phyloP scores from a whole-genome alignment of 768 basidiomycete species.

The Hygrophoropsis aurantiaca region DNA sequence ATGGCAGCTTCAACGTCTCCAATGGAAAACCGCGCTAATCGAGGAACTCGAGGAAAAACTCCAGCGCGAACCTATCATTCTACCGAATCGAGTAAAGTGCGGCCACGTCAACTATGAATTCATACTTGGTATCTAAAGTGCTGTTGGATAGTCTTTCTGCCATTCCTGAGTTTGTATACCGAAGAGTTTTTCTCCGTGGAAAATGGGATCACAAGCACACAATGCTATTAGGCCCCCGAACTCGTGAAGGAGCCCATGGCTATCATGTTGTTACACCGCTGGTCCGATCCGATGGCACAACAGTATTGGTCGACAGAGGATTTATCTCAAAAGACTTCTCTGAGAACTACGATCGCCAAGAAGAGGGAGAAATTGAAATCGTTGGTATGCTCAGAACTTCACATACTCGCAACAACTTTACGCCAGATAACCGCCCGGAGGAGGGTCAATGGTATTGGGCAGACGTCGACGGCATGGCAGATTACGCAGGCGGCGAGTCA shows the following conservation, averaged over 20 bases:
- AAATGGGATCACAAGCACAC: conserved; percentile 76
- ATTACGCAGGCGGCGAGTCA: conserved; percentile 69
- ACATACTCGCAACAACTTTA: conserved; percentile 74
- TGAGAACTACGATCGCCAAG: conserved; percentile 34
- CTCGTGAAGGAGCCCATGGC: conserved; percentile 86
- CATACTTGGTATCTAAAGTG: conserved; percentile 17
- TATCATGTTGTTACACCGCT: conserved; percentile 89
- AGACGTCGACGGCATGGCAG: conserved; percentile 79
- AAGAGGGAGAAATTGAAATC: conserved; percentile 64
- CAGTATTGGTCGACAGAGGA: conserved; percentile 89
- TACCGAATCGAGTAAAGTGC: conserved; percentile 89
- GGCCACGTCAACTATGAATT: conserved; percentile 25
- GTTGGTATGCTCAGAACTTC: conserved; percentile 86
- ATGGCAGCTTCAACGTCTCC: conserved; percentile 91
- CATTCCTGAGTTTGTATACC: conserved; percentile 86
- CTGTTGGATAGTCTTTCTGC: conserved; percentile 53
- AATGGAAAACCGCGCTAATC: conserved; percentile 94
- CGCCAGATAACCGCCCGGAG: conserved; percentile 82
- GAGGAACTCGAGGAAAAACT: conserved; percentile 93
- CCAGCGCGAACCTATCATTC: conserved; percentile 67
- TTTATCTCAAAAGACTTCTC: conserved; percentile 71
- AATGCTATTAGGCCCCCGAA: conserved; percentile 82
- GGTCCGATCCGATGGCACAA: conserved; percentile 73
- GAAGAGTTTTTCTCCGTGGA: conserved; percentile 79
- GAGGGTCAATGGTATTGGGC: conserved; percentile 91